These are phyloP conservation scores for Penicillium sumatraense DNA, from an alignment of 2,329 filamentous ascomycete species.

Conservation along the genomic window DNA sequence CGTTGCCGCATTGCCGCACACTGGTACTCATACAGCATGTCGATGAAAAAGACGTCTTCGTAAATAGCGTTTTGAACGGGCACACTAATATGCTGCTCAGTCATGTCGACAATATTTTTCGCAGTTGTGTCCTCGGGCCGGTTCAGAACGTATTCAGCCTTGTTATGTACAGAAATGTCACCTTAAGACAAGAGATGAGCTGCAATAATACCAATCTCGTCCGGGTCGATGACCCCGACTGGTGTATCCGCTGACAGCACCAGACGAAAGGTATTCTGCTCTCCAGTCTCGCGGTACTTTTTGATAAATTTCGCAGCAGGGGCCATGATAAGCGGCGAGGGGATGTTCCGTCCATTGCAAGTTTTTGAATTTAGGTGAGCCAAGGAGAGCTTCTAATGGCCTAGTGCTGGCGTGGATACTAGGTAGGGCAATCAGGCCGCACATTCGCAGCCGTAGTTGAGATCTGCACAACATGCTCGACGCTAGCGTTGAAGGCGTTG, in stretches of 20 bases:
- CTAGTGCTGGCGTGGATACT: slow-evolving; percentile 48
- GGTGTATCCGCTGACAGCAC: slow-evolving; percentile 34
- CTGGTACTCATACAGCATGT: slow-evolving; percentile 21
- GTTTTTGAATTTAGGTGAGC: slow-evolving; percentile 38
- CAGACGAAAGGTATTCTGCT: slow-evolving; percentile 34
- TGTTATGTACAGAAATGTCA: slow-evolving; percentile 34
- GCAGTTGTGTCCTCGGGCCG: slow-evolving; percentile 48
- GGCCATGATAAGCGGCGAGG: slow-evolving; percentile 27
- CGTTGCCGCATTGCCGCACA: slow-evolving; percentile 10
- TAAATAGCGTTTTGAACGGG: slow-evolving; percentile 35
- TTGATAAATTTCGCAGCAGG: slow-evolving; percentile 37
- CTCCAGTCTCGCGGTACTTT: slow-evolving; percentile 37
- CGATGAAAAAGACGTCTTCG: slow-evolving; percentile 37
- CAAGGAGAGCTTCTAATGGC: slow-evolving; percentile 46
- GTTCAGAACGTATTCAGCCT: slow-evolving; percentile 45
- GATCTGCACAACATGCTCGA: slow-evolving; percentile 50
- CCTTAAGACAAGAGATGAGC: slow-evolving; percentile 40
- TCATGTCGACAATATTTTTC: slow-evolving; percentile 36
- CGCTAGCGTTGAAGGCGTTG: slow-evolving; percentile 39
- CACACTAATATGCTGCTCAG: slow-evolving; percentile 39
- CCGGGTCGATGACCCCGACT: slow-evolving; percentile 35
- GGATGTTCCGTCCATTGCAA: slow-evolving; percentile 46
- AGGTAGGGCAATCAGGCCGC: slow-evolving; percentile 37
- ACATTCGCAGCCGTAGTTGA: slow-evolving; percentile 46
- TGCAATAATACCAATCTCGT: slow-evolving; percentile 42